Base-by-base conservation (phyloP, 2,329 filamentous ascomycete species). In the Lachnellula arida region DNA sequence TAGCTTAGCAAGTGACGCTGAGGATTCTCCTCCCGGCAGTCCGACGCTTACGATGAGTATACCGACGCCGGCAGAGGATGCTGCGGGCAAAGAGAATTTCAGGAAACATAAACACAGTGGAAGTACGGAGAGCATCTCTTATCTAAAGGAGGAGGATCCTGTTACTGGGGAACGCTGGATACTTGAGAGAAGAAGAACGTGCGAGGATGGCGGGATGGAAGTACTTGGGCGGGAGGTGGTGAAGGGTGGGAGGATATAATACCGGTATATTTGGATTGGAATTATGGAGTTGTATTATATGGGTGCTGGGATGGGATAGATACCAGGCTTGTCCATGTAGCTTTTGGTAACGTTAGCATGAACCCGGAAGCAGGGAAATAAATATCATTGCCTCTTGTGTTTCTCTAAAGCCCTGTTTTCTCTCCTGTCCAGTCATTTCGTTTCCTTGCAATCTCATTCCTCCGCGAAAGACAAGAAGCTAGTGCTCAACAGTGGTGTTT, bases 81-180 rank as follows among this genome's bases (percentile, higher is more conserved):
- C 40, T 12, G 8, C 23, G 11, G 49, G 19, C 37, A 54, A 48
- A 49, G 44, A 55, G 43, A 34, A 49, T 43, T 40, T 59, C 5
- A 62, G 57, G 43, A n/a, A 60, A 56, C 80, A 82, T 60, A 72
- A 75, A 14, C 75, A 80, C 61, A 78, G 76, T 61, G 74, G 79
- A 49, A 87, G 82, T 46, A 76, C 84, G 1, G 87, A 89, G 62
- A 88, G 85, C 60, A 83, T 91, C 35, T 86, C 85, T 6, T 91
- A 91, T 68, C 76, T 80, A 2, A 71, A 75, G n/a, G 79, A 81
- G 59, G 79, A 79, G 58, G 84, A 87, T 65, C 82, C 85, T 46
- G 76, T 81, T 8, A 53, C 48, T 12, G 80, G 78, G 1, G 80
- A 81, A 60, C 74, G 85, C 46, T 90, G 87, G 87, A 81, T 90